Evolutionary conservation across 176 grass and related monocot species (phyloP), one percentile per base, ranked within the genome.

Genomic region (Canna indica): DNA sequence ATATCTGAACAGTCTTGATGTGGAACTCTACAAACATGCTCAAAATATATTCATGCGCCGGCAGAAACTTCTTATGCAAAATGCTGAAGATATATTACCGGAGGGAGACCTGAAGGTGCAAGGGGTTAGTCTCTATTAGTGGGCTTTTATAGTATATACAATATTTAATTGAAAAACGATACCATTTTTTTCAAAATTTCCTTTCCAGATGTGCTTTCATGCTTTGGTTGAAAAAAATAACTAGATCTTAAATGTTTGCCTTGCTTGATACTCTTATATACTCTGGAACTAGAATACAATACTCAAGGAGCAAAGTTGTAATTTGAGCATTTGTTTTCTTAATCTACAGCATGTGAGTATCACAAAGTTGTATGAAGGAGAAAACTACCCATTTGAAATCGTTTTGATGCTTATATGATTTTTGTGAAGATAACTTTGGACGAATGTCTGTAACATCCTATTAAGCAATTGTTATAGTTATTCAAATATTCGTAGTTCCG

Each of bases 11-110:
- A 90, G 67, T 50, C 86, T 99, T 76, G 95, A 99, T 74, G 82
- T 94, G 72, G 84, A 94, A 80, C 85, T 99, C 25, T 99, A 99
- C 83, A 81, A 83, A 16, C 76, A 94, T 80, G 95, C 90, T 58
- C 83, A 90, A 82, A 79, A 79, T 50, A 94, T 99, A 76, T 99
- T 99, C 75, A 76, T 62, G 59, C 78, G 85, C 76, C 84, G 90
- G 75, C 31, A 60, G 53, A 69, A 77, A 67, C 78, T 90, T 83
- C 74, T 81, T 20, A 83, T 85, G 66, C 67, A 80, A 53, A 83
- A 70, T 70, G 30, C 15, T 64, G 61, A 22, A 18, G 20, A 60
- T 3, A 29, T 10, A 22, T 34, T 64, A 30, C 22, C 61, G 2
- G 32, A 64, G 32, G 29, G 27, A 34, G 5, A 34, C 16, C 63